Evolutionary conservation across 2,329 filamentous ascomycete species (phyloP), one percentile per base, ranked within the genome.

Genomic region (Curvularia sp.): DNA sequence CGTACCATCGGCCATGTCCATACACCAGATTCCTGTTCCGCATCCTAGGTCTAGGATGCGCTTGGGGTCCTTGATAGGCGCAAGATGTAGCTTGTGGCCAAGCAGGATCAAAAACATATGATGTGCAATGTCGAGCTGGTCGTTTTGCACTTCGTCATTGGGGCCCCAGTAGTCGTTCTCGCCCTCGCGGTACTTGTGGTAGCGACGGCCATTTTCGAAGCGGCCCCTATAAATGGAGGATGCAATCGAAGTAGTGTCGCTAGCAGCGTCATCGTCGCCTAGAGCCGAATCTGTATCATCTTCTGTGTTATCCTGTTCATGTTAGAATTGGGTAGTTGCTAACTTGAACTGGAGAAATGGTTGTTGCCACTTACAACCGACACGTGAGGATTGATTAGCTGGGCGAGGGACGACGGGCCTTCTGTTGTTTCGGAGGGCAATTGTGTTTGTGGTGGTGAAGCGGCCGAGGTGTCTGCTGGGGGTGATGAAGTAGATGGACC

Each of bases 131-230:
- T 71, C 69, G 27, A 70, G 66, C 41, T 70, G 69, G 48, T 71
- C 67, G 18, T 68, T 69, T 48, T 71, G 67, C 7, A 64, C 30
- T 23, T 74, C 71, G 39, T 74, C 72, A 46, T 73, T 73, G 10
- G 71, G 72, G 4, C 68, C 70, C 63, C 71, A 69, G 60, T 74
- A 74, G 38, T 69, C 70, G 42, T 70, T 71, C 42, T 70, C 70
- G 49, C 70, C 71, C 42, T 74, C 69, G 9, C 68, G 64, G 38
- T 68, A 74, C 39, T 69, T 69, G 57, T 74, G 70, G 57, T 75
- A 75, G 4, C 72, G 64, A 3, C 73, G 72, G 12, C 73, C 73
- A 63, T 75, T 71, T 36, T 71, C 70, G 23, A 67, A 73, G 38
- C 71, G 70, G 48, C 74, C 67, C 27, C 57, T 63, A 61, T 66